Evolutionary conservation across 1,139 yeast species (phyloP), one percentile per base, ranked within the genome.

Genomic region (Pichia terricola): DNA sequence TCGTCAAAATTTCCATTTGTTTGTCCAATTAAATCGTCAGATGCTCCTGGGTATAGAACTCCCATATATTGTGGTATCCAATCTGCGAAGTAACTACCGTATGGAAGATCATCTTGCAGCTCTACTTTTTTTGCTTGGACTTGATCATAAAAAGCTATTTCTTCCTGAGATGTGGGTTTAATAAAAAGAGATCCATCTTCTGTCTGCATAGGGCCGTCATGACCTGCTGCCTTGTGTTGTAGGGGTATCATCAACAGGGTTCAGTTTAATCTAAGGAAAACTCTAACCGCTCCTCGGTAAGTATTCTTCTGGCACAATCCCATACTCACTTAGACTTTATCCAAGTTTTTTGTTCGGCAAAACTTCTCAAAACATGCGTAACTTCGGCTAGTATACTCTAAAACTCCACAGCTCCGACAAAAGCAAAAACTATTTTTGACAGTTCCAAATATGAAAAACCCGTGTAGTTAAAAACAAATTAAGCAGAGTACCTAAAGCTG

Each of bases 211-310:
- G 83, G 75, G 0, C 96, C 97, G 16, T 72, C 83, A 58, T 91
- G 98, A 9, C 98, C 98, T 0, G 97, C 98, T 3, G 94, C 97
- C 59, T 73, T 73, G 48, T 66, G 70, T 32, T 54, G 51, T 35
- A 68, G 49, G 8, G 61, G 61, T 28, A 37, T 37, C 26, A 34
- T 34, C 9, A 28, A 28, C 10, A 28, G 32, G 6, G 10, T 28
- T 28, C n/a, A n/a, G n/a, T n/a, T n/a, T n/a, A n/a, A n/a, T n/a
- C n/a, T n/a, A n/a, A n/a, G n/a, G n/a, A n/a, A n/a, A n/a, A n/a
- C n/a, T n/a, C n/a, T n/a, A n/a, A n/a, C n/a, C n/a, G n/a, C n/a
- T n/a, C n/a, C n/a, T n/a, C n/a, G n/a, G n/a, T n/a, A n/a, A n/a
- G n/a, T n/a, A n/a, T n/a, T n/a, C n/a, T n/a, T n/a, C n/a, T n/a